These are phyloP conservation scores for Apocynum venetum DNA, from an alignment of 257 asterid genomes.

Conservation along the genomic window DNA sequence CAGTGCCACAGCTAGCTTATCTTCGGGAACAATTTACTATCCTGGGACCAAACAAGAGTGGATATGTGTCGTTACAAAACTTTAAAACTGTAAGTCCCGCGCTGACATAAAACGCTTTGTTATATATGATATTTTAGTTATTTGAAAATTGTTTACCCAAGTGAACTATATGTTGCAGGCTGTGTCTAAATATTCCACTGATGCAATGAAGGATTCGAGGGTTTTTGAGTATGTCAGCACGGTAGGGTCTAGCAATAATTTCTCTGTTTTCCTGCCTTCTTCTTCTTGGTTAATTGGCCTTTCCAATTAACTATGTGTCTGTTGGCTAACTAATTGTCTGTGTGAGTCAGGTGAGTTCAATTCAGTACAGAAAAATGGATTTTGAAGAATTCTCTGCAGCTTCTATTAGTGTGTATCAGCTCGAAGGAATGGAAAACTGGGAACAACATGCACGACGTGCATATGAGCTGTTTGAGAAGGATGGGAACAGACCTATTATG, in stretches of 20 bases:
- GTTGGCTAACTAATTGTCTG: slow-evolving; percentile 3
- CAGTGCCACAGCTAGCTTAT: slow-evolving; percentile 71
- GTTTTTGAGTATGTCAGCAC: slow-evolving; percentile 70
- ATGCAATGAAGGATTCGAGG: slow-evolving; percentile 93
- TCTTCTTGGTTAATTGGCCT: not conserved
- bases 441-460: slow-evolving; percentile 90
- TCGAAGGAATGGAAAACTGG: slow-evolving; percentile 86
- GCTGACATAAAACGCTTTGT: not conserved
- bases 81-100: slow-evolving; percentile 55
- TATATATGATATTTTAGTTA: not conserved
- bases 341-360: slow-evolving; percentile 65
- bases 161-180: slow-evolving; percentile 43
- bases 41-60: slow-evolving; percentile 82
- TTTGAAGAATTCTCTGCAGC: slow-evolving; percentile 94
- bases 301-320: not conserved
- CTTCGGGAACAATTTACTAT: slow-evolving; percentile 84
- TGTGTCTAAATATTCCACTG: slow-evolving; percentile 58
- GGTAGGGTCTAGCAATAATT: slow-evolving; percentile 35
- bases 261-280: not conserved
- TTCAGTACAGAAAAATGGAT: slow-evolving; percentile 79
- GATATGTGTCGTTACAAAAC: slow-evolving; percentile 64
- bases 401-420: slow-evolving; percentile 77
- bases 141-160: not conserved
- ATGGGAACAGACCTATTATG: slow-evolving; percentile 90
- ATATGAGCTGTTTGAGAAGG: slow-evolving; percentile 86